A percentile compares a stretch with the other conserved stretches of the same genome.
Evolutionary conservation across 768 basidiomycete genomes (phyloP).

Genomic region (Leccinellum luteum): DNA sequence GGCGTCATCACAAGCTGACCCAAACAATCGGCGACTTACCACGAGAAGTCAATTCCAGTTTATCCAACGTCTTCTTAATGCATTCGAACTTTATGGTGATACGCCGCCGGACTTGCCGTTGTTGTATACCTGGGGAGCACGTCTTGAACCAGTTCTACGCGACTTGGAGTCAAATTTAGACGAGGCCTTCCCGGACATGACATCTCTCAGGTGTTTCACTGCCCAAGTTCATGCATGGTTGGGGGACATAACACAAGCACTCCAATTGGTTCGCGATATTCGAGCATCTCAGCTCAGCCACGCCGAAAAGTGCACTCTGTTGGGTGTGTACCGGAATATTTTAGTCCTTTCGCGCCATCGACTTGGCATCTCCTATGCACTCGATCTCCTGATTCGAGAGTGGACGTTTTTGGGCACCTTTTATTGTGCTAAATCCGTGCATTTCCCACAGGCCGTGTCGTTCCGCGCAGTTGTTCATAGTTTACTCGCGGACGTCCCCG

Average conservation of each 20-base stretch:
- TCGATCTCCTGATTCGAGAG: slow-evolving; percentile 41
- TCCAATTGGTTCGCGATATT: slow-evolving; percentile 26
- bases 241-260: slow-evolving; percentile 37
- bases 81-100: slow-evolving; percentile 15
- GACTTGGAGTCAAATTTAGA: slow-evolving; percentile 24
- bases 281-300: slow-evolving; percentile 17
- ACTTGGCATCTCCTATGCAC: slow-evolving; percentile 30
- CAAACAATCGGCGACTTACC: slow-evolving; percentile 17
- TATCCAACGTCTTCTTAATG: slow-evolving; percentile 22
- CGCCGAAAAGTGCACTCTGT: slow-evolving; percentile 21
- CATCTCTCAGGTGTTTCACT: slow-evolving; percentile 28
- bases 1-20: slow-evolving; percentile 3
- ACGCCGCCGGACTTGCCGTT: slow-evolving; percentile 15
- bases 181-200: slow-evolving; percentile 16
- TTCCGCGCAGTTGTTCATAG: slow-evolving; percentile 30
- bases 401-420: slow-evolving; percentile 34
- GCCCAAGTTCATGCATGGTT: slow-evolving; percentile 36
- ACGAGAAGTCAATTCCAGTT: slow-evolving; percentile 26
- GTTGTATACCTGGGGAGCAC: slow-evolving; percentile 36
- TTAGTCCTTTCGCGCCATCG: slow-evolving; percentile 35
- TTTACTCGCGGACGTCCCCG: slow-evolving; percentile 30
- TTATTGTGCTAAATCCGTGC: slow-evolving; percentile 6
- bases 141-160: slow-evolving; percentile 35
- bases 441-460: slow-evolving; percentile 14
- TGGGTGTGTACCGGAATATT: slow-evolving; percentile 37